Base-by-base conservation (phyloP, 2,329 filamentous ascomycete species). In the Colletotrichum theobromicola region DNA sequence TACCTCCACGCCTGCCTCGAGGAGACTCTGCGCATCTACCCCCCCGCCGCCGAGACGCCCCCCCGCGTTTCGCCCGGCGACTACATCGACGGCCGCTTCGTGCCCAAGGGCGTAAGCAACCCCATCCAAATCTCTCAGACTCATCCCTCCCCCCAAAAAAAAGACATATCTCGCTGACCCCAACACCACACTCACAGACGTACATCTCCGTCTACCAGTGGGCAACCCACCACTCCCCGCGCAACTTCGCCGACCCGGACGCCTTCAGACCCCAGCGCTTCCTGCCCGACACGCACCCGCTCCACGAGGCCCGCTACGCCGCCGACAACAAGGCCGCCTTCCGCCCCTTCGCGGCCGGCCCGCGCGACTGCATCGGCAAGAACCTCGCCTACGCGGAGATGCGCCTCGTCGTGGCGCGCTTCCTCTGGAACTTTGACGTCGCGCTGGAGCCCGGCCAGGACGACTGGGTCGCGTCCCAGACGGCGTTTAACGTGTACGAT, bases 221-320 rank as follows among this genome's bases (percentile, higher is more conserved):
- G 34, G 34, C 61, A 24, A 60, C 57, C 16, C 57, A 60, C 26
- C 57, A 32, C 18, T 34, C 57, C 18, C n/a, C 61, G 3, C 61
- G 34, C 15, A 64, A 64, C 37, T 64, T 64, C 26, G n/a, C 30
- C 21, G 34, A 50, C 21, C 61, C 61, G 24, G 61, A 64, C 18
- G 26, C 21, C 15, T 64, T 64, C 61, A 64, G 24, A 18, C 61
- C 61, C 16, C 21, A 64, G 61, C 61, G 61, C 9, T 64, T 37
- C 21, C 32, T 64, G 1, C 24, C 13, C 57, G 57, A 60, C 0
- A 26, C 24, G 18, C 57, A 60, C 28, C 57, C 57, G 3, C 57
- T 60, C 26, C n/a, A 60, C 28, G 57, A 60, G 2, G 15, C 57
- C 10, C 28, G 57, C 57, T 60, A 60, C 10, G 28, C 57, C 26